Percentiles rank a stretch among this genome's conserved stretches.
These are phyloP conservation scores for Lumnitzera racemosa DNA, from an alignment of 345 rosid genomes.

Conservation along the genomic window DNA sequence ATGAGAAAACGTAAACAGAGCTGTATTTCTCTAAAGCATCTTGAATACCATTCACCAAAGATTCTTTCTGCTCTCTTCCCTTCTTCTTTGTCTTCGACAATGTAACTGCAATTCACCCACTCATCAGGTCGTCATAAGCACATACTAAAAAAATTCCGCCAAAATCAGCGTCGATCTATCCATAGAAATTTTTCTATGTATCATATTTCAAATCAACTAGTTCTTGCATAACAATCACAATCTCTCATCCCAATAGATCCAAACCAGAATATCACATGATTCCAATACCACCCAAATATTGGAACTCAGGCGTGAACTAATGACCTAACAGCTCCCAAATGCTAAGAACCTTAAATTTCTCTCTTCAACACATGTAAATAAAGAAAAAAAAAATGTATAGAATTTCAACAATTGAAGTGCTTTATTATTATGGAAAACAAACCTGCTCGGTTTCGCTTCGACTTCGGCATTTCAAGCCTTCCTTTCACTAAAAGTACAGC, in stretches of 20 bases:
- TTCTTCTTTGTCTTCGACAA: constrained; percentile 94
- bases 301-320: too few species aligned
- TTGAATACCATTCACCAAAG: constrained; percentile 52
- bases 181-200: neutral
- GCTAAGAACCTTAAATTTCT: neutral
- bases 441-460: constrained; percentile 86
- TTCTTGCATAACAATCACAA: too few species aligned
- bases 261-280: too few species aligned
- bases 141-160: neutral
- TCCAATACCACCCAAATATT: too few species aligned
- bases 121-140: neutral
- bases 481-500: too few species aligned
- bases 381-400: neutral
- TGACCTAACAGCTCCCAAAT: neutral
- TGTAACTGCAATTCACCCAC: constrained; percentile 44
- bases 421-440: neutral
- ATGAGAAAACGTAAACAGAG: constrained; percentile 70
- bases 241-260: too few species aligned
- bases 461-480: constrained; percentile 65
- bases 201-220: neutral
- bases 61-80: constrained; percentile 85
- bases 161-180: neutral
- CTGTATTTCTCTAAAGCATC: constrained; percentile 56
- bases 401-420: constrained; percentile 1
- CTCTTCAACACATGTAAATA: neutral